A percentile compares a stretch with the other conserved stretches of the same genome.
These are phyloP conservation scores for Aureobasidium leucospermi DNA, from an alignment of 2,329 filamentous ascomycete genomes.

Conservation along the genomic window DNA sequence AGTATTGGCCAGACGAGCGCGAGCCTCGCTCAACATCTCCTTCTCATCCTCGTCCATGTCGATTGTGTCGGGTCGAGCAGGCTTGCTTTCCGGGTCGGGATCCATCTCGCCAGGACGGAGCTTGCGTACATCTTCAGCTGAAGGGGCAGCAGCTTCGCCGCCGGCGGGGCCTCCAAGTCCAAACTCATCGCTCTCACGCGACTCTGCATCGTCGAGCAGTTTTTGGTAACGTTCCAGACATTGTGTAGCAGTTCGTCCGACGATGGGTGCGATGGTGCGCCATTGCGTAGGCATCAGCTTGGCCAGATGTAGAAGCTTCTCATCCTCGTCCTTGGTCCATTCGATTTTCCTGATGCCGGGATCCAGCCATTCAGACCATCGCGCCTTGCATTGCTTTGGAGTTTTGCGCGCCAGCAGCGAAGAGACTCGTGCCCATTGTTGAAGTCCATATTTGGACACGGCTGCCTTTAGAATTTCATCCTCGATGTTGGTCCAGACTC, in stretches of 20 bases:
- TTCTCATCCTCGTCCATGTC: constrained; percentile 99
- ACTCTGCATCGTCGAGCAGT: constrained; percentile 89
- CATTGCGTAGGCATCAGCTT: constrained; percentile 99
- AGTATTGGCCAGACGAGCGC: constrained; percentile 91
- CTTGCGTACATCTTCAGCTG: constrained; percentile 83
- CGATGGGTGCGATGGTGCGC: constrained; percentile 95
- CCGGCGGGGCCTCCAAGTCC: constrained; percentile 79
- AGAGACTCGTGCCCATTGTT: constrained; percentile 97
- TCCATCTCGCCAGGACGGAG: constrained; percentile 83
- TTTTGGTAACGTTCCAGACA: constrained; percentile 96
- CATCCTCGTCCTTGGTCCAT: constrained; percentile 98
- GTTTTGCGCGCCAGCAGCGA: constrained; percentile 96
- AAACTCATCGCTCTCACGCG: constrained; percentile 72
- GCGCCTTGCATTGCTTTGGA: constrained; percentile 96
- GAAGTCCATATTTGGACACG: constrained; percentile 88
- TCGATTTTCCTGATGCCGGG: constrained; percentile 97
- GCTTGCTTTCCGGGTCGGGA: constrained; percentile 94
- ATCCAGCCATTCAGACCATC: constrained; percentile 98
- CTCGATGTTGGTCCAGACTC: constrained; percentile 64
- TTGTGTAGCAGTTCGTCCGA: constrained; percentile 92
- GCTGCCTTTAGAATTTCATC: constrained; percentile 97
- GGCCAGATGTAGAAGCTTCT: constrained; percentile 90
- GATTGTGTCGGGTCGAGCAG: constrained; percentile 90
- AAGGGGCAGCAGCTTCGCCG: constrained; percentile 78
- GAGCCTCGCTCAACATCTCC: constrained; percentile 97